phyloP scores from a whole-genome alignment of 2,329 filamentous ascomycete species.

The Ceratocystis ficicola region DNA sequence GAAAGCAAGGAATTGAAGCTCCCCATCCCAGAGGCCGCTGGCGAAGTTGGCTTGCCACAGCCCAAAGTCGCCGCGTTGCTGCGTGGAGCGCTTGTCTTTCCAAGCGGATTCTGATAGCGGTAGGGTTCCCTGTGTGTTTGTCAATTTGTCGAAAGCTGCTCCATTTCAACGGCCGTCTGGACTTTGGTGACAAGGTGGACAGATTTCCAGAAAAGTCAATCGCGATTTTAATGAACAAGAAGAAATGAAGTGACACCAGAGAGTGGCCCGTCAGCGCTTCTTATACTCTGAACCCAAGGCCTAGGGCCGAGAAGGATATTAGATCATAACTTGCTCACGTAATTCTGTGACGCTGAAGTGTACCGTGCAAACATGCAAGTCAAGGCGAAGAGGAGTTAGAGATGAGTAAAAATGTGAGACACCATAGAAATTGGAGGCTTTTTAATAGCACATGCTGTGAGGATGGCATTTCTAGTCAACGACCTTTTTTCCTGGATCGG shows the following conservation, averaged over 20 bases:
- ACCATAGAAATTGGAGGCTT: no score
- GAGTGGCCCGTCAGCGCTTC: background rate
- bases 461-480: no score
- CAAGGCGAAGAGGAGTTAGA: background rate
- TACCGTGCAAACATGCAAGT: background rate
- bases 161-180: no score
- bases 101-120: no score
- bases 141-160: no score
- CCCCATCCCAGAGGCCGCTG: background rate
- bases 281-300: background rate
- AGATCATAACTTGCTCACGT: constrained; percentile 20
- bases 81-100: background rate
- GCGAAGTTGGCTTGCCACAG: background rate
- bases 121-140: no score
- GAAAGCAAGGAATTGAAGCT: background rate
- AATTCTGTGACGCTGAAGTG: background rate
- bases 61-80: background rate
- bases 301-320: constrained; percentile 19
- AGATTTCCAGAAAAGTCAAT: background rate
- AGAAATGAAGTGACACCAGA: background rate
- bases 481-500: no score
- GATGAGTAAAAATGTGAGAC: no score
- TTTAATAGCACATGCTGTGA: no score
- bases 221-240: background rate
- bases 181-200: no score